phyloP scores from a whole-genome alignment of 1,284 basidiomycete species.

The Mycosarcoma mackinlayi region DNA sequence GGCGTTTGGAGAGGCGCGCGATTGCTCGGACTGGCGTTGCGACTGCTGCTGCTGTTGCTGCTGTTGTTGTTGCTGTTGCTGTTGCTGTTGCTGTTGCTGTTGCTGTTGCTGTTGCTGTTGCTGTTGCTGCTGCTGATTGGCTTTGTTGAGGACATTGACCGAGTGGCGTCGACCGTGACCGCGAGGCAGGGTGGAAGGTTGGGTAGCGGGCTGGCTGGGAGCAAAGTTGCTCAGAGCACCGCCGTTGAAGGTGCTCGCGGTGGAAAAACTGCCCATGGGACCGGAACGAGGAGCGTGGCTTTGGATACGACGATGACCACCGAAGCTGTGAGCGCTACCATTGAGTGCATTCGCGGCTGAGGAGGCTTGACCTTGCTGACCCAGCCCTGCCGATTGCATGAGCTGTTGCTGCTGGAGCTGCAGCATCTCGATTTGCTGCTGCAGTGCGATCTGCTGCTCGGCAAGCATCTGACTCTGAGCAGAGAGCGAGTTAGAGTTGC shows the following conservation, averaged over 20 bases:
- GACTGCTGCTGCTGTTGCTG: conserved; percentile 6
- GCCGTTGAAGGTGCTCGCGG: conserved; percentile 21
- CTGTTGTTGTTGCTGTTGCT: neutral
- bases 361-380: neutral
- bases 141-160: conserved; percentile 78
- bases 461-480: conserved; percentile 74
- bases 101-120: conserved; percentile 27
- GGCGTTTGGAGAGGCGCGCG: conserved; percentile 36
- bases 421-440: conserved; percentile 70
- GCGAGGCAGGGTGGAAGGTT: conserved; percentile 68
- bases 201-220: conserved; percentile 25
- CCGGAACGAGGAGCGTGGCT: conserved; percentile 76
- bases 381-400: conserved; percentile 64
- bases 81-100: conserved; percentile 15
- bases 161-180: conserved; percentile 93
- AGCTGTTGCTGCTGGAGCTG: conserved; percentile 70
- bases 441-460: conserved; percentile 69
- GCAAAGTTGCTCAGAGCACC: conserved; percentile 31
- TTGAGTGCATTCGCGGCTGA: conserved; percentile 23
- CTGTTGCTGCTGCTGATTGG: conserved; percentile 53
- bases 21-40: conserved; percentile 53
- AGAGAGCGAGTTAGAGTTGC: conserved; percentile 72
- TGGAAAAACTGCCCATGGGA: conserved; percentile 73
- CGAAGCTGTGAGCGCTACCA: conserved; percentile 25
- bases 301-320: conserved; percentile 84